A percentile compares a stretch with the other conserved stretches of the same genome.
These are phyloP conservation scores for Calocera cornea DNA, from an alignment of 768 basidiomycete genomes.

Conservation along the genomic window DNA sequence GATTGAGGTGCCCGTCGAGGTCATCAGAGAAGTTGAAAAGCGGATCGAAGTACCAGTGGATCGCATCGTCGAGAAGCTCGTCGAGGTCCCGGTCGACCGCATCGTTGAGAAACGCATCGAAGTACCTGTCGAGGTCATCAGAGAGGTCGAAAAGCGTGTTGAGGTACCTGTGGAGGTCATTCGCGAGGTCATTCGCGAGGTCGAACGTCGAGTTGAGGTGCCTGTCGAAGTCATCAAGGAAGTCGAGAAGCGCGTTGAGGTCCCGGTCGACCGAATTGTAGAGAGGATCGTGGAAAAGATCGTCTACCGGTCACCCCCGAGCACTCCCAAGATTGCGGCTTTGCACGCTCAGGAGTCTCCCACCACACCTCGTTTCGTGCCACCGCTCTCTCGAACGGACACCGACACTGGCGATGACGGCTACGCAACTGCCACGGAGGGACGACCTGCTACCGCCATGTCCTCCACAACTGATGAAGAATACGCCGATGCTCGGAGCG, in stretches of 20 bases:
- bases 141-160: slow-evolving; percentile 17
- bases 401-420: slow-evolving; percentile 1
- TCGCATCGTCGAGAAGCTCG: slow-evolving; percentile 17
- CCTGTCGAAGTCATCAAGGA: slow-evolving; percentile 17
- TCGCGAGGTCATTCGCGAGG: slow-evolving; percentile 13
- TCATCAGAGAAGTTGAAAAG: slow-evolving; percentile 14
- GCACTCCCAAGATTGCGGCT: neutral
- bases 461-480: slow-evolving; percentile 23
- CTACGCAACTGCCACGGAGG: slow-evolving; percentile 9
- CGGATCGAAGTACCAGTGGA: slow-evolving; percentile 19
- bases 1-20: slow-evolving; percentile 20
- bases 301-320: neutral
- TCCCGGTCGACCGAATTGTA: neutral
- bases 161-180: slow-evolving; percentile 17
- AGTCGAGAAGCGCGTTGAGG: slow-evolving; percentile 20
- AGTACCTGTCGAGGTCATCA: slow-evolving; percentile 16
- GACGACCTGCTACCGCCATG: slow-evolving; percentile 4
- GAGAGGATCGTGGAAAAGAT: slow-evolving; percentile 12
- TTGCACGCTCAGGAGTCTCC: neutral
- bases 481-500: slow-evolving; percentile 61
- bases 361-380: neutral
- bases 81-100: slow-evolving; percentile 14
- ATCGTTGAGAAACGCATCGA: slow-evolving; percentile 21
- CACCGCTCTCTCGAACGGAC: neutral
- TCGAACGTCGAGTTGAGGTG: slow-evolving; percentile 20